phyloP scores from a whole-genome alignment of 306 rosid genomes.

The Cucumis cinereus region DNA sequence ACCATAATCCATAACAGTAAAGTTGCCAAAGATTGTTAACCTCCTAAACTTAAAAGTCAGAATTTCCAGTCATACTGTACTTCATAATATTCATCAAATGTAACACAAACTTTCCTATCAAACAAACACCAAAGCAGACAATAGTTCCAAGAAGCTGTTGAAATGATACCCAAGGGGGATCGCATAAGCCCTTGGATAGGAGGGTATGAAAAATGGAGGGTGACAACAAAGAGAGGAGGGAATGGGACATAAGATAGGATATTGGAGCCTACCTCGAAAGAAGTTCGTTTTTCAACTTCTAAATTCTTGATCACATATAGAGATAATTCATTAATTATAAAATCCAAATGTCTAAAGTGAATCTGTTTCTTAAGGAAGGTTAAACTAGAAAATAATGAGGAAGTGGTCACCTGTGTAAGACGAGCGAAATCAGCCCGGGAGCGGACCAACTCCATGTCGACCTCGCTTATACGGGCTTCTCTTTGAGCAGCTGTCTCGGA shows the following conservation, averaged over 20 bases:
- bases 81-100: too few species aligned
- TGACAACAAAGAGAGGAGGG: neutral
- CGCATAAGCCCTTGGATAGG: neutral
- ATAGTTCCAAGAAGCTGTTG: neutral
- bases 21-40: too few species aligned
- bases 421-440: slow-evolving; percentile 51
- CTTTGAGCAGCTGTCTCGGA: slow-evolving; percentile 59
- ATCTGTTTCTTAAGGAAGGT: neutral
- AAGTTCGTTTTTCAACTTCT: neutral
- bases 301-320: neutral
- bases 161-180: neutral
- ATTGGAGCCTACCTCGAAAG: neutral
- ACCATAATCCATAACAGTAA: too few species aligned
- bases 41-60: too few species aligned
- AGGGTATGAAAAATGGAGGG: neutral
- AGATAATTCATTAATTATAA: neutral
- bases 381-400: neutral
- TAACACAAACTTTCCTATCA: neutral
- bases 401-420: slow-evolving; percentile 42
- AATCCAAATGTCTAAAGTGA: neutral
- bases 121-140: neutral
- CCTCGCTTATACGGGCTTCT: slow-evolving; percentile 61
- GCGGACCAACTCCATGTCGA: slow-evolving; percentile 59
- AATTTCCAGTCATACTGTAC: too few species aligned
- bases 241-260: neutral